Conservation (phyloP, 129 eudicot genomes). For the Flaveria linearis region DNA sequence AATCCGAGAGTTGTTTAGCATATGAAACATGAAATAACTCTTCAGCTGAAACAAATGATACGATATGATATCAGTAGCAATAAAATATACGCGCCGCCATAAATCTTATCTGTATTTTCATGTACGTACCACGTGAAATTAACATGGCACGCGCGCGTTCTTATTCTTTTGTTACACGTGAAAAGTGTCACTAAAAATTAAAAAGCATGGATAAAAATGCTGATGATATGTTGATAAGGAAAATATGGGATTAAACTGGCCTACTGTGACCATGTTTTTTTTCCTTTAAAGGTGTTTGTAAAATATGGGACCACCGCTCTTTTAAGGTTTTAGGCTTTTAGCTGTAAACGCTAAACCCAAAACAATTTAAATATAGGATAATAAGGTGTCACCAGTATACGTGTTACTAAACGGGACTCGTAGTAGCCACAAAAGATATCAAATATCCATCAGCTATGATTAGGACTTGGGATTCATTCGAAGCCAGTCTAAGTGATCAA, state of each 20-base stretch:
- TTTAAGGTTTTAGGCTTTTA: too few relatives aligned
- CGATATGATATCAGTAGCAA: not conserved
- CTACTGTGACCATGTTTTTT: not conserved
- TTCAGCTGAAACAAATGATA: too few relatives aligned
- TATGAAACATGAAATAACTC: constrained; percentile 3
- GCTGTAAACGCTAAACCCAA: too few relatives aligned
- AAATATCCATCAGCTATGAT: not conserved
- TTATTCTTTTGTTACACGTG: constrained; percentile 12
- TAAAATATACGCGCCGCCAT: not conserved
- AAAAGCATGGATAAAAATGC: not conserved
- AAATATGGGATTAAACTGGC: not conserved
- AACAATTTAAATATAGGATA: too few relatives aligned
- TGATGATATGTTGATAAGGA: not conserved
- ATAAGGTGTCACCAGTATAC: too few relatives aligned
- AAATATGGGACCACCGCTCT: not conserved
- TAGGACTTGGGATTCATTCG: not conserved
- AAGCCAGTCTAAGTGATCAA: not conserved
- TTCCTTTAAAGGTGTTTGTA: not conserved
- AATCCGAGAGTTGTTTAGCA: constrained; percentile 13
- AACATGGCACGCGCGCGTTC: not conserved
- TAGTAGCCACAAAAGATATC: not conserved
- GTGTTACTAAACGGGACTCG: too few relatives aligned
- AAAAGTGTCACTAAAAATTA: not conserved
- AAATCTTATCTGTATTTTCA: not conserved
- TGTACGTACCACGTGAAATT: not conserved